Base-by-base conservation (phyloP, 441 rosid species). In the Populus hybrid region DNA sequence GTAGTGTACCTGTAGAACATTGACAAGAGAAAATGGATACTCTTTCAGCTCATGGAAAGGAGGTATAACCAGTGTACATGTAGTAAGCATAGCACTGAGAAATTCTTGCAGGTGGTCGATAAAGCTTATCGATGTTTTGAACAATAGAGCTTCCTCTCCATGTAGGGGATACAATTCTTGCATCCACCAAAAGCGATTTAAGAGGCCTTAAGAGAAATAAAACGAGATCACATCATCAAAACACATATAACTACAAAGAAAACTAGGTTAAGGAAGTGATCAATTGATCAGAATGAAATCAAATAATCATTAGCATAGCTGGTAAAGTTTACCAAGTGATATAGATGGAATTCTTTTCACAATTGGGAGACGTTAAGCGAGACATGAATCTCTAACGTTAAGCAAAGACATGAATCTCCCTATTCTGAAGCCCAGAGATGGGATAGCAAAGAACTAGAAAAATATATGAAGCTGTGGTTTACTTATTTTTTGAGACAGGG, bases 21-120 rank as follows among this genome's bases (percentile, higher is more conserved):
- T 84, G 72, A 88, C 77, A 68, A 95, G 74, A 78, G 89, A 82
- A 74, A 82, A 75, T 36, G 90, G 80, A 82, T 90, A 80, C 26
- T 81, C 79, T 79, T 84, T 91, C 71, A 94, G 79, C 80, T 82
- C 82, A 69, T 80, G 76, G 72, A 83, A 83, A 74, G 95, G 93
- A 80, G 98, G 98, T 80, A 90, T 82, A 71, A 91, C 89, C 75
- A 95, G 84, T 8, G 93, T 81, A 80, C 91, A 89, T 76, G 86
- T 81, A 78, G 83, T 84, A 67, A 94, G 94, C 84, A 89, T 79
- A 82, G 97, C 88, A 82, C 82, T 81, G 71, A 95, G 90, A 85
- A 95, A 87, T 83, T 95, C 99, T 87, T 92, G 99, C 77, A 95
- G 87, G 83, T 95, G 97, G 78, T 95, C 99, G 74, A 95, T 74